Percentiles rank a stretch among this genome's conserved stretches.
These are phyloP conservation scores for Elsinoe perseae DNA, from an alignment of 2,329 filamentous ascomycete genomes.

Conservation along the genomic window DNA sequence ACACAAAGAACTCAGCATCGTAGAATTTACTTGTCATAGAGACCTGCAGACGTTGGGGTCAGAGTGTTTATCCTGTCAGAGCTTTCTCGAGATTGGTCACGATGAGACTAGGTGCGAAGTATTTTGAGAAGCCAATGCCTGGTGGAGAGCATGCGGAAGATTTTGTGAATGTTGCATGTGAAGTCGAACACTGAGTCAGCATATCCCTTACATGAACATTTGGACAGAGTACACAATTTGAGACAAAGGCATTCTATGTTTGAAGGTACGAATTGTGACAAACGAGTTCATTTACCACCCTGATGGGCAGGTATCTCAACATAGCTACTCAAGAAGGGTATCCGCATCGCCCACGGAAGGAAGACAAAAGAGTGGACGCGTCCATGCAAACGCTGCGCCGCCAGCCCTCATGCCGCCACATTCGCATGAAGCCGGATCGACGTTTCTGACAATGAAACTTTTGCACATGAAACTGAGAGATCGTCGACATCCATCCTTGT, in stretches of 20 bases:
- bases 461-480: slow-evolving; percentile 11
- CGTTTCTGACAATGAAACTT: neutral
- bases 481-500: neutral
- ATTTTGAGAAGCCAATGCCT: no score
- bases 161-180: no score
- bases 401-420: neutral
- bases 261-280: neutral
- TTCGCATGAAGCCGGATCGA: slow-evolving; percentile 1
- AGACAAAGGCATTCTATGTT: neutral
- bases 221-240: no score
- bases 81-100: no score
- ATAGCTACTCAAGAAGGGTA: neutral
- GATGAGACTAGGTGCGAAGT: no score
- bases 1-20: no score
- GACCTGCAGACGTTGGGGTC: no score
- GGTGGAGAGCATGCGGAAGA: no score
- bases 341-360: neutral
- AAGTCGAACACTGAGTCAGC: no score
- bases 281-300: neutral
- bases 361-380: neutral
- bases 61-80: no score
- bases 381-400: slow-evolving; percentile 1
- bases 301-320: neutral
- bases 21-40: no score
- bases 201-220: no score